Evolutionary conservation across 371 early-diverging fungal genomes (phyloP).

Genomic region (Mortierella sp.): DNA sequence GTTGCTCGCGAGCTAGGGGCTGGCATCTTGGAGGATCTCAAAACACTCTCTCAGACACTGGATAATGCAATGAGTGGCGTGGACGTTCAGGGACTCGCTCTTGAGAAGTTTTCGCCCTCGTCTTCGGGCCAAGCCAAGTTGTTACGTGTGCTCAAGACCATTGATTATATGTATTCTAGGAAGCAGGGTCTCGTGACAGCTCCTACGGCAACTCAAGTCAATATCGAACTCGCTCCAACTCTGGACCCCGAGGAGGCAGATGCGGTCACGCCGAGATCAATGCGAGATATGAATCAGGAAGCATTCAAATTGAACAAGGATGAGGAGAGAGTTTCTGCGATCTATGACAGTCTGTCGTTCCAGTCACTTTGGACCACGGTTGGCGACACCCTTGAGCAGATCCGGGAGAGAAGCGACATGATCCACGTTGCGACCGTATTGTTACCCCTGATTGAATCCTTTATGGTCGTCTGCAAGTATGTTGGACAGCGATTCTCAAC

Average conservation of each 20-base stretch:
- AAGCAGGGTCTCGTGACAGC: conserved; percentile 47
- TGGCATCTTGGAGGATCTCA: conserved; percentile 77
- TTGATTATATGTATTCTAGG: conserved; percentile 86
- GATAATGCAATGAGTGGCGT: conserved; percentile 68
- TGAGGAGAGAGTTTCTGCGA: conserved; percentile 69
- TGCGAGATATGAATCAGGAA: conserved; percentile 36
- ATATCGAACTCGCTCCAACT: conserved; percentile 57
- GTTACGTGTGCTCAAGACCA: conserved; percentile 92
- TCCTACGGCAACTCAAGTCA: conserved; percentile 37
- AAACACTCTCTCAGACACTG: conserved; percentile 71
- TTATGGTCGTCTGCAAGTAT: conserved; percentile 95
- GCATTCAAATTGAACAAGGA: conserved; percentile 54
- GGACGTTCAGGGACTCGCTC: conserved; percentile 71
- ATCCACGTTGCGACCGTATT: conserved; percentile 94
- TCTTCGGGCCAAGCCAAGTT: conserved; percentile 93
- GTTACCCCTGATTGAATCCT: conserved; percentile 94
- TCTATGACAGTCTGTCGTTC: conserved; percentile 82
- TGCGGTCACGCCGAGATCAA: conserved; percentile 45
- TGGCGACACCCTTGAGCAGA: conserved; percentile 78
- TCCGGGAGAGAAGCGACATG: conserved; percentile 83
- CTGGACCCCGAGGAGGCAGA: conserved; percentile 60
- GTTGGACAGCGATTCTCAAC: conserved; percentile 60
- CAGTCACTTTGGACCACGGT: conserved; percentile 85
- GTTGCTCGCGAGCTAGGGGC: conserved; percentile 80
- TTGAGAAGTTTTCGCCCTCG: conserved; percentile 84